These are phyloP conservation scores for Spathaspora gorwiae DNA, from an alignment of 805 yeast genomes.

Conservation along the genomic window DNA sequence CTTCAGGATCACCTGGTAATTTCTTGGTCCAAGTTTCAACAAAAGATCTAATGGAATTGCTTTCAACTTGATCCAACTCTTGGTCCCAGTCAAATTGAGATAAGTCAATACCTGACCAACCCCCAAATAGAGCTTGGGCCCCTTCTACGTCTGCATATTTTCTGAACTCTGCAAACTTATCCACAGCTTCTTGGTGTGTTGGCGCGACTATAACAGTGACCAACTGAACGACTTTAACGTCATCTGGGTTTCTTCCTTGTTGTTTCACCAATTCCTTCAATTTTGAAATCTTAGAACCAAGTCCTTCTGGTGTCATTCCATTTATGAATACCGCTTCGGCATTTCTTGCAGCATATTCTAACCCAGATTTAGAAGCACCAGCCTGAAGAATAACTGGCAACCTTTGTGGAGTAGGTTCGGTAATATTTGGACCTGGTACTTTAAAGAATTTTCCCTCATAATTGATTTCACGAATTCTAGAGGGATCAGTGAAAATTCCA, in stretches of 20 bases:
- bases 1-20: conserved; percentile 20
- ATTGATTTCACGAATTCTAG: conserved; percentile 36
- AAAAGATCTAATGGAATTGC: conserved; percentile 27
- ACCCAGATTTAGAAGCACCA: conserved; percentile 40
- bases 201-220: conserved; percentile 35
- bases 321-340: conserved; percentile 42
- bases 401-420: conserved; percentile 37
- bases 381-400: conserved; percentile 44
- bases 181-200: conserved; percentile 41
- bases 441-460: conserved; percentile 38
- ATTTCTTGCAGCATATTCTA: conserved; percentile 38
- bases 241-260: conserved; percentile 29
- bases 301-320: conserved; percentile 26
- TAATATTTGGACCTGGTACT: conserved; percentile 42
- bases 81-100: conserved; percentile 28
- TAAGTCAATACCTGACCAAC: conserved; percentile 41
- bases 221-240: conserved; percentile 34
- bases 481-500: conserved; percentile 35
- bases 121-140: conserved; percentile 35
- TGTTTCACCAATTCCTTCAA: conserved; percentile 29
- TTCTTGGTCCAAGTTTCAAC: conserved; percentile 29
- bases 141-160: conserved; percentile 37
- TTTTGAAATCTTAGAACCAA: conserved; percentile 24
- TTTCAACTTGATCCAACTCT: conserved; percentile 25
- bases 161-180: conserved; percentile 29